Conservation (phyloP, 495 filamentous ascomycete genomes). For the Choiromyces venosus region DNA sequence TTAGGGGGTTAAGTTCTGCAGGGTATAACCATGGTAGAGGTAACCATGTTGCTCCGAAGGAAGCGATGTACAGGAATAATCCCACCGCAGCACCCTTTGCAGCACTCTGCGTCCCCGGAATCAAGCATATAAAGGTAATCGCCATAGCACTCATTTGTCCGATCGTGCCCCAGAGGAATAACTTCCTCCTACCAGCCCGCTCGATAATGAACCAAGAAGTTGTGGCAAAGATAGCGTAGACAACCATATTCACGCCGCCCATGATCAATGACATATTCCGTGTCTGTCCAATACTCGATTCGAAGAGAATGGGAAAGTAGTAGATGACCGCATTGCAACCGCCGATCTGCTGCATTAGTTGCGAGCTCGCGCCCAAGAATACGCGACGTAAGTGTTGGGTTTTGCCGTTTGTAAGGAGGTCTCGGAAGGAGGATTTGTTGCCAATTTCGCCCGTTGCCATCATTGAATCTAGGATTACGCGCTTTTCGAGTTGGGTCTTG, state of each 20-base stretch:
- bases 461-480: conserved; percentile 62
- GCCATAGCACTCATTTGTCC: conserved; percentile 70
- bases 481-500: conserved; percentile 51
- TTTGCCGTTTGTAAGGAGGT: conserved; percentile 57
- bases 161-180: conserved; percentile 63
- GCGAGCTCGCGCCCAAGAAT: conserved; percentile 55
- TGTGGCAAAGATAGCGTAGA: conserved; percentile 72
- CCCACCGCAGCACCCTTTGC: conserved; percentile 70
- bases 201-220: conserved; percentile 79
- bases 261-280: conserved; percentile 62
- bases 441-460: conserved; percentile 55
- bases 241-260: conserved; percentile 73
- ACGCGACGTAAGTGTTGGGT: conserved; percentile 63
- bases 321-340: conserved; percentile 81
- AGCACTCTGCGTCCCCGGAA: conserved; percentile 51
- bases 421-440: conserved; percentile 53
- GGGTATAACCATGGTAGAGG: conserved; percentile 64
- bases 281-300: conserved; percentile 55
- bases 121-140: conserved; percentile 66
- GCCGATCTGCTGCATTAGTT: conserved; percentile 76
- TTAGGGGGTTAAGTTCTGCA: conserved; percentile 69
- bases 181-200: conserved; percentile 63
- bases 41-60: conserved; percentile 71
- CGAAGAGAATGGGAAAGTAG: conserved; percentile 72
- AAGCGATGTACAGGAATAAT: conserved; percentile 70